Evolutionary conservation across 164 flowering plant species (phyloP).

Genomic region (Warburgia ugandensis): DNA sequence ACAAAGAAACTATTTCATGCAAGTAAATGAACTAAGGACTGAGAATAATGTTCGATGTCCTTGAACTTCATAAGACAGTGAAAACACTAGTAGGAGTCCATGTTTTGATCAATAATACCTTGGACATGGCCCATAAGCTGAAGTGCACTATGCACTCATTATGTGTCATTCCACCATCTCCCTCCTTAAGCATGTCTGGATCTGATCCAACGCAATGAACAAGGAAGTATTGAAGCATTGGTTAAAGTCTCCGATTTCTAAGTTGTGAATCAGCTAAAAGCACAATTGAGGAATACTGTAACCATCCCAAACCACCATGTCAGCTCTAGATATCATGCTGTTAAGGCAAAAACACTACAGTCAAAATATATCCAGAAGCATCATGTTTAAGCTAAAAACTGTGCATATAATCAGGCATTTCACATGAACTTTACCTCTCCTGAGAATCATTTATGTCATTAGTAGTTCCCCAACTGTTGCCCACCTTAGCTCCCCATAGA

Average conservation of each 20-base stretch:
- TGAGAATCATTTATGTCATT: slow-evolving; percentile 51
- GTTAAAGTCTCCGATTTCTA: too few species aligned
- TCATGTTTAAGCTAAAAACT: too few species aligned
- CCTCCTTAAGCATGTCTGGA: slow-evolving; percentile 97
- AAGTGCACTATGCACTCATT: slow-evolving; percentile 75
- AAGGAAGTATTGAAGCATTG: too few species aligned
- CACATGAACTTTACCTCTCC: slow-evolving; percentile 29
- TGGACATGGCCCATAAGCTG: slow-evolving; percentile 84
- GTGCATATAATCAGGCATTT: background rate
- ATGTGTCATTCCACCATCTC: slow-evolving; percentile 87
- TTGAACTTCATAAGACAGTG: background rate
- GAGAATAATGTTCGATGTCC: too few species aligned
- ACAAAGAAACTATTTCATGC: too few species aligned
- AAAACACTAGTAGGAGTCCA: background rate
- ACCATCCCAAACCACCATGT: slow-evolving; percentile 95
- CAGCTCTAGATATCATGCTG: slow-evolving; percentile 77
- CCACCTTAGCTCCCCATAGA: slow-evolving; percentile 48
- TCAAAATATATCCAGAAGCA: background rate
- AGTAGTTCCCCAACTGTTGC: slow-evolving; percentile 79
- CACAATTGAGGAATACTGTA: too few species aligned
- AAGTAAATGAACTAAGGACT: background rate
- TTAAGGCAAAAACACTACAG: slow-evolving; percentile 1
- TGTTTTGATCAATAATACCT: slow-evolving; percentile 33
- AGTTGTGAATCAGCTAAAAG: too few species aligned
- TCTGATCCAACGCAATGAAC: too few species aligned